Evolutionary conservation across 2,329 filamentous ascomycete genomes (phyloP).

Genomic region (Hypoxylon sp.): DNA sequence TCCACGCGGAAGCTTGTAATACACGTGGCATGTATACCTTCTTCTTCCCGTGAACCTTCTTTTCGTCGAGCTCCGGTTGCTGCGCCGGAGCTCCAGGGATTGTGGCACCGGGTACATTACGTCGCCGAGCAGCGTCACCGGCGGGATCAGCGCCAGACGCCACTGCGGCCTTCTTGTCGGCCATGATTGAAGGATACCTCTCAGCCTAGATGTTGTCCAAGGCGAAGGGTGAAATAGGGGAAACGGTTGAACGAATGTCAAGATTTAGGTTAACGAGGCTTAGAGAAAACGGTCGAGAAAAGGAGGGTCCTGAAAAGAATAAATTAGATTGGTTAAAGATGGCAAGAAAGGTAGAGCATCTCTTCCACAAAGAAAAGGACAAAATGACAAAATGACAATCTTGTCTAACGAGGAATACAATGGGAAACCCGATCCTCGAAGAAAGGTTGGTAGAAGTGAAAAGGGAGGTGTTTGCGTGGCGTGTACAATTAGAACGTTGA

Average conservation of each 20-base stretch:
- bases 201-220: constrained; percentile 19
- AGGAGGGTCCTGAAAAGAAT: constrained; percentile 45
- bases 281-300: constrained; percentile 37
- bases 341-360: constrained; percentile 45
- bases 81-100: constrained; percentile 54
- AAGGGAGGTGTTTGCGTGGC: constrained; percentile 43
- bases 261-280: constrained; percentile 28
- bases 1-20: constrained; percentile 19
- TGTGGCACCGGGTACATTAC: constrained; percentile 65
- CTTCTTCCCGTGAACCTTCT: constrained; percentile 69
- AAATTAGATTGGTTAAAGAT: constrained; percentile 43
- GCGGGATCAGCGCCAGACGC: constrained; percentile 72
- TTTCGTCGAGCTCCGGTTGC: constrained; percentile 68
- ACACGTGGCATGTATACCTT: constrained; percentile 66
- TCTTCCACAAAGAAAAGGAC: constrained; percentile 38
- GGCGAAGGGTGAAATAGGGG: constrained; percentile 30
- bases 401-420: constrained; percentile 34
- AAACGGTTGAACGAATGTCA: constrained; percentile 39
- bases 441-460: constrained; percentile 31
- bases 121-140: constrained; percentile 70
- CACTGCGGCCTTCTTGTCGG: constrained; percentile 68
- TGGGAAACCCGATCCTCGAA: constrained; percentile 37
- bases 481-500: constrained; percentile 42
- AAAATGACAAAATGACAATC: constrained; percentile 33
- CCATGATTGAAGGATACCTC: constrained; percentile 60